Percentiles rank a stretch among this genome's conserved stretches.
phyloP scores from a whole-genome alignment of 352 stramenopile species.

The Phytophthora niederhauseri region DNA sequence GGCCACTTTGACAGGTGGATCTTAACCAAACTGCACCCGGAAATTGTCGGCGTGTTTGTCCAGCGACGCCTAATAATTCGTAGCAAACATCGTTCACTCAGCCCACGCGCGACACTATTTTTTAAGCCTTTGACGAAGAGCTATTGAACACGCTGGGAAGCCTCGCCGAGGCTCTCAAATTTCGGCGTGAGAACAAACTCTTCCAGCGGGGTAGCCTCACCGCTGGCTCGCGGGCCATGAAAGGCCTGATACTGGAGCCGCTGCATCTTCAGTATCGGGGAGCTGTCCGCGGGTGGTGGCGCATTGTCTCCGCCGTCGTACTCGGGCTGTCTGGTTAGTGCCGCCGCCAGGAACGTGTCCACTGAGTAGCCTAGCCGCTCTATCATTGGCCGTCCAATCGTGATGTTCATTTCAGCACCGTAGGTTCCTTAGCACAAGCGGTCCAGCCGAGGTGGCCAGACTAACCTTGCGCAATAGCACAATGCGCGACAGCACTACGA shows the following conservation, averaged over 20 bases:
- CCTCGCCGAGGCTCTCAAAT: no score
- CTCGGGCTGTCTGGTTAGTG: neutral
- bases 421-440: neutral
- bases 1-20: neutral
- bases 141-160: no score
- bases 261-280: neutral
- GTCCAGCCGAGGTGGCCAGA: neutral
- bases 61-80: no score
- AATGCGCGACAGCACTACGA: neutral
- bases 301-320: neutral
- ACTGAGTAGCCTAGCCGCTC: neutral
- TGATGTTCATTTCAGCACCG: neutral
- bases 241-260: neutral
- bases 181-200: neutral
- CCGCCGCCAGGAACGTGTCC: neutral
- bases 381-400: neutral
- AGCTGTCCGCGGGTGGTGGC: neutral
- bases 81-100: no score
- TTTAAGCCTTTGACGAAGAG: no score
- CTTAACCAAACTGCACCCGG: neutral
- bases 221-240: neutral
- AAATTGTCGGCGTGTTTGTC: no score
- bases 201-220: neutral
- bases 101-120: no score
- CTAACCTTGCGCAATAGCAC: neutral